Evolutionary conservation across 2,329 filamentous ascomycete genomes (phyloP).

Genomic region (Fusarium sp.): DNA sequence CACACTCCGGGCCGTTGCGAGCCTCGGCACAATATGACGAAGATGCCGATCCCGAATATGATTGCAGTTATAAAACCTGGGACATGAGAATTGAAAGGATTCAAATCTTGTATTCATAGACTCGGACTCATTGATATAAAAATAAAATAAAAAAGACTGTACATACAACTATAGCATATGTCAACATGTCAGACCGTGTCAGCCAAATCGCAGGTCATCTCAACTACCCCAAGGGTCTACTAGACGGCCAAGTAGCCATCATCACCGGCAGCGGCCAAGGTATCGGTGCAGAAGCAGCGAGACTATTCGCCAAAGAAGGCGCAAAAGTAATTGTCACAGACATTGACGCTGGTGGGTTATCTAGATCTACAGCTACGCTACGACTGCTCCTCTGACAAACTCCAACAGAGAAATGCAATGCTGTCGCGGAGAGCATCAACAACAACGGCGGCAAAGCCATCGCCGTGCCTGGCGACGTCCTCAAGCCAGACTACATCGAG

Average conservation of each 20-base stretch:
- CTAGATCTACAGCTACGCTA: fast-evolving
- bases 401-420: slow-evolving; percentile 69
- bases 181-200: slow-evolving; percentile 65
- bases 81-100: not conserved
- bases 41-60: slow-evolving; percentile 9
- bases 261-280: slow-evolving; percentile 88
- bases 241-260: slow-evolving; percentile 83
- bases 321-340: slow-evolving; percentile 86
- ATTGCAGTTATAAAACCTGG: slow-evolving; percentile 5
- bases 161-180: not conserved
- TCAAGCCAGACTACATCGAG: slow-evolving; percentile 74
- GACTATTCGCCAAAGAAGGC: slow-evolving; percentile 86
- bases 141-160: not conserved
- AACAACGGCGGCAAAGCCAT: slow-evolving; percentile 71
- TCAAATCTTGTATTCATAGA: not conserved
- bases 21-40: slow-evolving; percentile 42
- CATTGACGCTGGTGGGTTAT: slow-evolving; percentile 73
- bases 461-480: slow-evolving; percentile 79
- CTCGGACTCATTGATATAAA: too few relatives aligned
- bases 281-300: slow-evolving; percentile 85
- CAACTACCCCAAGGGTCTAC: slow-evolving; percentile 82
- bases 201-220: slow-evolving; percentile 80
- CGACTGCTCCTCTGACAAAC: not conserved
- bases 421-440: slow-evolving; percentile 76
- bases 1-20: slow-evolving; percentile 41